A percentile compares a stretch with the other conserved stretches of the same genome.
Conservation (phyloP, 257 asterid genomes). For the Nicotiana paniculata region DNA sequence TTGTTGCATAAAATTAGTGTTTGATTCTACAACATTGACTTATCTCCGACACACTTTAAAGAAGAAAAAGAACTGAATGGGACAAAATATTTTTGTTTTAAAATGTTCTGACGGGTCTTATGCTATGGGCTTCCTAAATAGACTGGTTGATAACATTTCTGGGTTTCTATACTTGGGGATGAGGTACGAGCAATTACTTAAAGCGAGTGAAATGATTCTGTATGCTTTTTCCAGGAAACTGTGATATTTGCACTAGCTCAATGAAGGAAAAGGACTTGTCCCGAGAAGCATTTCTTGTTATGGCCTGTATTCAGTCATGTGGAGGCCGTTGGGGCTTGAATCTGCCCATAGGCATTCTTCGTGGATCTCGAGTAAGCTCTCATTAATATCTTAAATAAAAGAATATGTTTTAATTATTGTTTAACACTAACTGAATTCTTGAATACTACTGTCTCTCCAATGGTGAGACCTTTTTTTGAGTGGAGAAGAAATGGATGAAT, state of each 20-base stretch:
- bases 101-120: neutral
- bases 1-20: neutral
- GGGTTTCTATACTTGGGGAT: neutral
- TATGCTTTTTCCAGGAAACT: constrained; percentile 48
- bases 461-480: neutral
- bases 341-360: constrained; percentile 86
- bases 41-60: neutral
- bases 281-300: constrained; percentile 86
- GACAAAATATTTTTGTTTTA: neutral
- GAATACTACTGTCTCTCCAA: neutral
- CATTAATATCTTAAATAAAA: constrained; percentile 4
- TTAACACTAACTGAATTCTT: neutral
- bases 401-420: constrained; percentile 8
- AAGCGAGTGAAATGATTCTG: neutral
- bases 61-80: neutral
- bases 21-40: neutral
- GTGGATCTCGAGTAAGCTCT: constrained; percentile 86
- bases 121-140: neutral
- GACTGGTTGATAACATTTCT: neutral
- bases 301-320: constrained; percentile 77
- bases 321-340: constrained; percentile 90
- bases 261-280: constrained; percentile 69
- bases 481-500: neutral
- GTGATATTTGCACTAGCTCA: constrained; percentile 84
- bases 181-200: constrained; percentile 1